A percentile compares a stretch with the other conserved stretches of the same genome.
Evolutionary conservation across 352 stramenopile species (phyloP).

Genomic region (Elongisporangium prolatum): DNA sequence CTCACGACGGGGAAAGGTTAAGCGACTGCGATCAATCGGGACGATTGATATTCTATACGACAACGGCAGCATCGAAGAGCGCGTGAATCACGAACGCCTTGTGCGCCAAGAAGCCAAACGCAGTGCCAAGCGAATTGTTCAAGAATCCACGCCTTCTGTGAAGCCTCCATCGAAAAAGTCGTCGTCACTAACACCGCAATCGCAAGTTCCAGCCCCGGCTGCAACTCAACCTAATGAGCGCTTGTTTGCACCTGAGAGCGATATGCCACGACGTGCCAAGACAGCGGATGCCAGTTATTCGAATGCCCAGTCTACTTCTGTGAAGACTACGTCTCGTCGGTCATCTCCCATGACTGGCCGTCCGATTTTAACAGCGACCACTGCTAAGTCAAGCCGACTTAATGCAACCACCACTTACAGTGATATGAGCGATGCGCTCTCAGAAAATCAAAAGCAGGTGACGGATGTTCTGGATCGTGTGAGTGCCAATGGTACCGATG

Average conservation of each 20-base stretch:
- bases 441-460: conserved; percentile 54
- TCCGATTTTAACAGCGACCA: conserved; percentile 3
- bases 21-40: conserved; percentile 39
- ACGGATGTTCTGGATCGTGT: conserved; percentile 43
- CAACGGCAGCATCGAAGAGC: conserved; percentile 44
- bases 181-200: conserved; percentile 2
- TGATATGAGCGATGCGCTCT: conserved; percentile 44
- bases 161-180: neutral
- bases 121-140: conserved; percentile 2
- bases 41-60: conserved; percentile 50
- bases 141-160: neutral
- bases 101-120: conserved; percentile 3
- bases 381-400: conserved; percentile 9
- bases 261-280: neutral
- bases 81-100: conserved; percentile 34
- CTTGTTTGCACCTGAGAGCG: neutral
- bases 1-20: conserved; percentile 27
- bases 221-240: neutral
- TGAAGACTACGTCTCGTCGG: neutral
- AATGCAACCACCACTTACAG: conserved; percentile 15
- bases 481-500: conserved; percentile 25
- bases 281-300: neutral
- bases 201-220: neutral
- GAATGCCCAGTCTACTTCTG: neutral
- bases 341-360: conserved; percentile 6